These are phyloP conservation scores for Mycena indigotica DNA, from an alignment of 768 basidiomycete genomes.

Conservation along the genomic window DNA sequence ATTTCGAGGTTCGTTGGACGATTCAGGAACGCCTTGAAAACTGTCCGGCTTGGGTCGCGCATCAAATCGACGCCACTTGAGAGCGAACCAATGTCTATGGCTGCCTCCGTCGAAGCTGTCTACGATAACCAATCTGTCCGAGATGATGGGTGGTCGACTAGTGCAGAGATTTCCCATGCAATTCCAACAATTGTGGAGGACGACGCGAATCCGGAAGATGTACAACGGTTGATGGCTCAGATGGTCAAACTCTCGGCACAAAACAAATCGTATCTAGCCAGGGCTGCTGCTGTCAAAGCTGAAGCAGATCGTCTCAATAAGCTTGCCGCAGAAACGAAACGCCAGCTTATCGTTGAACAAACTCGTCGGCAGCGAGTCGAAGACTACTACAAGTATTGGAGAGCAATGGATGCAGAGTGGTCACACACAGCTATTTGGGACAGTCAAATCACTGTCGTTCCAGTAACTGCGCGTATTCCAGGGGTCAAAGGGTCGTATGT, in stretches of 20 bases:
- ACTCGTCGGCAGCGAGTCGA: slow-evolving; percentile 7
- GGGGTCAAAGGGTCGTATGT: background rate
- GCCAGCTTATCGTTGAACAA: slow-evolving; percentile 1
- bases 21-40: slow-evolving; percentile 6
- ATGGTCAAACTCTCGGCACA: slow-evolving; percentile 8
- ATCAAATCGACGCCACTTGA: background rate
- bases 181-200: background rate
- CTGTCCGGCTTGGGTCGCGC: background rate
- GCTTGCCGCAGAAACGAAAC: background rate
- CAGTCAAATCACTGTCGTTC: slow-evolving; percentile 3
- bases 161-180: background rate
- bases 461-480: background rate
- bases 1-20: slow-evolving; percentile 1
- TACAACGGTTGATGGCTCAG: background rate
- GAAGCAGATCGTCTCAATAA: background rate
- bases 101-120: background rate
- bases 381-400: slow-evolving; percentile 9
- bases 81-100: background rate
- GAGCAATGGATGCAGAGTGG: slow-evolving; percentile 6
- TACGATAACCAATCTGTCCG: background rate
- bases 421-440: slow-evolving; percentile 8
- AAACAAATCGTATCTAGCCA: background rate
- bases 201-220: slow-evolving; percentile 1
- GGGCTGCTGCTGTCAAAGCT: slow-evolving; percentile 1
- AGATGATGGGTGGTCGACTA: background rate